These are phyloP conservation scores for Paraurostyla sp. DNA, from an alignment of 73 alveolate species.

Conservation along the genomic window DNA sequence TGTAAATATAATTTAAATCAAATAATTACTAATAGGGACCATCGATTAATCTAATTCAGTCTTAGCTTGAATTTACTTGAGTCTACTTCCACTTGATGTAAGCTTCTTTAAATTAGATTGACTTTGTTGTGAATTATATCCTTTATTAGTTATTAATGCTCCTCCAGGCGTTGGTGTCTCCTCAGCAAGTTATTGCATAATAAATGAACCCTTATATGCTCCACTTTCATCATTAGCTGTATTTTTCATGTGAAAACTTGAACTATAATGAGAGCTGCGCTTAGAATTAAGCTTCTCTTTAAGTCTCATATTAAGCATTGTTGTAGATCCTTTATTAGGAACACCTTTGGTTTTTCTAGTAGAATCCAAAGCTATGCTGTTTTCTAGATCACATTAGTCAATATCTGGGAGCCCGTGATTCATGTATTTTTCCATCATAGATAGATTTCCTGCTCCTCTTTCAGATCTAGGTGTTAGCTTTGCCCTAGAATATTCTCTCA, in stretches of 20 bases:
- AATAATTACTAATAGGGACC: neutral
- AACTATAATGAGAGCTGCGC: conserved; percentile 8
- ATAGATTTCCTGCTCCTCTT: neutral
- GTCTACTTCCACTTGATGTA: neutral
- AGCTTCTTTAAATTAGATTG: no score
- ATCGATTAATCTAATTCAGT: neutral
- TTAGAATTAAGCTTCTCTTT: conserved; percentile 22
- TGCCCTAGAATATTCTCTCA: conserved; percentile 3
- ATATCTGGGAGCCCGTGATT: neutral
- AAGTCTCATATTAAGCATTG: conserved; percentile 17
- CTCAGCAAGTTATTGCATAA: no score
- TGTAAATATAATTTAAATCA: no score
- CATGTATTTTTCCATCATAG: neutral
- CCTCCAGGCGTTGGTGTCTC: no score
- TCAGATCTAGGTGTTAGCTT: conserved; percentile 47
- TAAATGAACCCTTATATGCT: no score
- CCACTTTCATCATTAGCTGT: no score
- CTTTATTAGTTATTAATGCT: no score
- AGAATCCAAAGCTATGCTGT: conserved; percentile 30
- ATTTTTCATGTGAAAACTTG: neutral
- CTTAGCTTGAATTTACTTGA: conserved; percentile 15
- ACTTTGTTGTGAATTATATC: no score
- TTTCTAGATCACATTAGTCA: conserved; percentile 23
- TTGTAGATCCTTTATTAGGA: neutral
- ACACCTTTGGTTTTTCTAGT: neutral